phyloP scores from a whole-genome alignment of 2,329 filamentous ascomycete species.

The Penicillium sp. region DNA sequence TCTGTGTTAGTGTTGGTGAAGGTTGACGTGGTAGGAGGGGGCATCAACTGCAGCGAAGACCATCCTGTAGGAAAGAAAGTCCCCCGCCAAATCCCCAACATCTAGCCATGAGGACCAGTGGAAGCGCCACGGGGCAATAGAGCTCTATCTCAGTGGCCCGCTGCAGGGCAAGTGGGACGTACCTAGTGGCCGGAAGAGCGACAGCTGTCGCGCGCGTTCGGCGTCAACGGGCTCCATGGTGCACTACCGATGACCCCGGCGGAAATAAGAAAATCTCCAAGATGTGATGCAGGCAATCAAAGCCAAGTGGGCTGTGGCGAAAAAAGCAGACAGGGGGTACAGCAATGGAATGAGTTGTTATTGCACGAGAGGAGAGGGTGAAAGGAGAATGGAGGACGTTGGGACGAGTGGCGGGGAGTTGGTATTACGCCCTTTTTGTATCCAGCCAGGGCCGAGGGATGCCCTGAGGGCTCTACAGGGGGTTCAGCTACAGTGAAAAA shows the following conservation, averaged over 20 bases:
- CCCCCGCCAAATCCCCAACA: not conserved
- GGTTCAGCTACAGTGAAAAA: no score
- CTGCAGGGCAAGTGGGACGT: slow-evolving; percentile 27
- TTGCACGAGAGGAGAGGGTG: not conserved
- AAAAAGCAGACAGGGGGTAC: slow-evolving; percentile 1
- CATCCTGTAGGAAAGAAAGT: no score
- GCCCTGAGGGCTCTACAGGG: no score
- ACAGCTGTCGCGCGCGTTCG: slow-evolving; percentile 43
- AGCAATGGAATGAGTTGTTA: slow-evolving; percentile 1
- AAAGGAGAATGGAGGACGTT: not conserved
- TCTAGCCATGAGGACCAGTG: slow-evolving; percentile 26
- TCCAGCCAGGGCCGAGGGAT: no score
- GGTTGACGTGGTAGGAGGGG: not conserved
- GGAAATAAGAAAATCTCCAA: slow-evolving; percentile 13
- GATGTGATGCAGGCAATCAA: slow-evolving; percentile 10
- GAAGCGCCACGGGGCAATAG: slow-evolving; percentile 33
- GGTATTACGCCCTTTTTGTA: not conserved
- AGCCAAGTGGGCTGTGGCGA: slow-evolving; percentile 8
- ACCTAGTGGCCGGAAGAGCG: slow-evolving; percentile 47
- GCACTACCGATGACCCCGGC: slow-evolving; percentile 9
- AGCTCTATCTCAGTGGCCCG: slow-evolving; percentile 34
- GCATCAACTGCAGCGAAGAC: no score
- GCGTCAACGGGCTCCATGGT: slow-evolving; percentile 35
- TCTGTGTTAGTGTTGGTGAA: slow-evolving; percentile 6
- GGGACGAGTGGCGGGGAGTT: not conserved